Evolutionary conservation across 2,329 filamentous ascomycete species (phyloP).

Genomic region (Epichloe elymi): DNA sequence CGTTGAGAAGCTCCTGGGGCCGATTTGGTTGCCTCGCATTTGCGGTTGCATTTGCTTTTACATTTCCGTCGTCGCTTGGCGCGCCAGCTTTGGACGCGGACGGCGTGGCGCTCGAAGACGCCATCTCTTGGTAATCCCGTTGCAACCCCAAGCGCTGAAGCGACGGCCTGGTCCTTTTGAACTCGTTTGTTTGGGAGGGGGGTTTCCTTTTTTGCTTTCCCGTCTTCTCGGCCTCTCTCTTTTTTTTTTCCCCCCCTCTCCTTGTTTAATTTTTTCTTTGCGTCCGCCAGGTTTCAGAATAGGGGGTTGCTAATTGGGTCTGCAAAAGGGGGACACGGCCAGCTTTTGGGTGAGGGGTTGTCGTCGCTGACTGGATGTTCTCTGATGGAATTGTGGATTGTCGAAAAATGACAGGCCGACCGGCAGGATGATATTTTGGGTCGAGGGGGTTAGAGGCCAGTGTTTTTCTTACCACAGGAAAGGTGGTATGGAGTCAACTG

Average conservation of each 20-base stretch:
- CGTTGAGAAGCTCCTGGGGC: constrained; percentile 35
- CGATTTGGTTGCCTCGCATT: neutral
- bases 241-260: neutral
- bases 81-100: constrained; percentile 8
- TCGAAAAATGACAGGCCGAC: neutral
- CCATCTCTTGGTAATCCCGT: constrained; percentile 1
- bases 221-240: neutral
- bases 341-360: neutral
- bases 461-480: neutral
- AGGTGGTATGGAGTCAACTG: neutral
- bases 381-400: neutral
- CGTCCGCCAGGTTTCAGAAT: neutral
- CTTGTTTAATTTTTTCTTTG: neutral
- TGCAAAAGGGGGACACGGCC: neutral
- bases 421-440: neutral
- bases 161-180: neutral
- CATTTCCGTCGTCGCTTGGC: constrained; percentile 3
- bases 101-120: constrained; percentile 4
- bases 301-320: neutral
- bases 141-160: neutral
- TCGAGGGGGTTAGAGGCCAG: neutral
- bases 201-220: neutral
- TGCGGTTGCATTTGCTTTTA: constrained; percentile 3
- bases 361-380: constrained; percentile 2
- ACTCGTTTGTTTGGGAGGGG: neutral